These are phyloP conservation scores for Austroboletus niveus DNA, from an alignment of 1,284 basidiomycete genomes.

Conservation along the genomic window DNA sequence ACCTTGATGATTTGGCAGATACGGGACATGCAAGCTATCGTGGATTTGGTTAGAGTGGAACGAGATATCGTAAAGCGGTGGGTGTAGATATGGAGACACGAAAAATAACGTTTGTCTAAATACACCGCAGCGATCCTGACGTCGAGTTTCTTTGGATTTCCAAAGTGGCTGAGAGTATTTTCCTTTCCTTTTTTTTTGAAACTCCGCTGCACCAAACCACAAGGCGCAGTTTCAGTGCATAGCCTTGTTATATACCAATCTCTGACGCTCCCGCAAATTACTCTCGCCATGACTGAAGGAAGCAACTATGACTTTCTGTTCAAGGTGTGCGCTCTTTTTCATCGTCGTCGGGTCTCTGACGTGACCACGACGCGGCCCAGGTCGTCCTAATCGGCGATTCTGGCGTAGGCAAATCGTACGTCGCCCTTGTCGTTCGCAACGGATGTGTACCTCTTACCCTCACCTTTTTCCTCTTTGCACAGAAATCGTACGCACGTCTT, in stretches of 20 bases:
- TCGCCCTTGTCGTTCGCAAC: conserved; percentile 5
- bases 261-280: conserved; percentile 7
- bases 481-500: conserved; percentile 25
- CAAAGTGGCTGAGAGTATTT: not conserved
- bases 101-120: too few relatives aligned
- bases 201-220: conserved; percentile 19
- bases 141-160: too few relatives aligned
- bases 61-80: not conserved
- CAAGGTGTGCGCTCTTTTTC: conserved; percentile 60
- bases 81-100: not conserved
- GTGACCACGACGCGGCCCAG: conserved; percentile 38
- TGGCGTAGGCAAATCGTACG: conserved; percentile 96
- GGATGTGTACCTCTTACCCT: conserved; percentile 3
- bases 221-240: conserved; percentile 1
- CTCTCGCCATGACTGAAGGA: conserved; percentile 47
- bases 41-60: not conserved
- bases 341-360: not conserved
- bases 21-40: conserved; percentile 28
- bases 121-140: too few relatives aligned
- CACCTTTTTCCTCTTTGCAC: not conserved
- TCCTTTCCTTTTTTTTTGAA: conserved; percentile 13
- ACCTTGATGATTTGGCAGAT: conserved; percentile 76
- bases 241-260: conserved; percentile 13
- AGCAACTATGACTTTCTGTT: conserved; percentile 96
- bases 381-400: conserved; percentile 99